phyloP scores from a whole-genome alignment of 2,329 filamentous ascomycete genomes.

The Talaromyces funiculosus region DNA sequence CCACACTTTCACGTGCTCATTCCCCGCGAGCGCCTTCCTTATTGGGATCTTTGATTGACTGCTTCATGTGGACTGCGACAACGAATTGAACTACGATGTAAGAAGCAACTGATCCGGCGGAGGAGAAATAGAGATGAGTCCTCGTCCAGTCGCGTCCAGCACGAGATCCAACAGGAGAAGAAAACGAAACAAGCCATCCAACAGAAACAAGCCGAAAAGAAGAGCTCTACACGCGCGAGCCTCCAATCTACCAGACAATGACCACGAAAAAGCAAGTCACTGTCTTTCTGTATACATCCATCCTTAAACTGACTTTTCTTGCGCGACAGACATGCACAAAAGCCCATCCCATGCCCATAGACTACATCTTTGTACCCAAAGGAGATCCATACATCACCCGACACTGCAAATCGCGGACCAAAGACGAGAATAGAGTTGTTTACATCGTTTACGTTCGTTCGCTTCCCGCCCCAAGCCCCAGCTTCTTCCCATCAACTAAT shows the following conservation, averaged over 20 bases:
- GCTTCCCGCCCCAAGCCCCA: too few relatives aligned
- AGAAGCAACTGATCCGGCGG: background rate
- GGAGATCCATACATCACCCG: slow-evolving; percentile 42
- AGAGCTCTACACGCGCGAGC: background rate
- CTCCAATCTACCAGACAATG: background rate
- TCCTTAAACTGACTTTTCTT: too few relatives aligned
- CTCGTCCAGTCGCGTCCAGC: background rate
- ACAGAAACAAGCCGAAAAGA: background rate
- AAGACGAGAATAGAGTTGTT: slow-evolving; percentile 25
- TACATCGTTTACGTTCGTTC: slow-evolving; percentile 35
- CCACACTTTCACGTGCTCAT: background rate
- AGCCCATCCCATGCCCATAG: slow-evolving; percentile 22
- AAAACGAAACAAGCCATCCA: background rate
- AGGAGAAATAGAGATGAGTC: background rate
- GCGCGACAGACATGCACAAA: slow-evolving; percentile 32
- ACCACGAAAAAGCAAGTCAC: background rate
- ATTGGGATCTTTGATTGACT: background rate
- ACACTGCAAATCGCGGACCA: slow-evolving; percentile 35
- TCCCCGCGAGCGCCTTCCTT: background rate
- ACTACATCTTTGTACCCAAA: slow-evolving; percentile 38
- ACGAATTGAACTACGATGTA: background rate
- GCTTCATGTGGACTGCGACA: background rate
- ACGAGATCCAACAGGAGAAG: background rate
- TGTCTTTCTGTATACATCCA: too few relatives aligned
- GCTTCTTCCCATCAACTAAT: too few relatives aligned